phyloP scores from a whole-genome alignment of 805 yeast genomes.

The Huiozyma sinensis region DNA sequence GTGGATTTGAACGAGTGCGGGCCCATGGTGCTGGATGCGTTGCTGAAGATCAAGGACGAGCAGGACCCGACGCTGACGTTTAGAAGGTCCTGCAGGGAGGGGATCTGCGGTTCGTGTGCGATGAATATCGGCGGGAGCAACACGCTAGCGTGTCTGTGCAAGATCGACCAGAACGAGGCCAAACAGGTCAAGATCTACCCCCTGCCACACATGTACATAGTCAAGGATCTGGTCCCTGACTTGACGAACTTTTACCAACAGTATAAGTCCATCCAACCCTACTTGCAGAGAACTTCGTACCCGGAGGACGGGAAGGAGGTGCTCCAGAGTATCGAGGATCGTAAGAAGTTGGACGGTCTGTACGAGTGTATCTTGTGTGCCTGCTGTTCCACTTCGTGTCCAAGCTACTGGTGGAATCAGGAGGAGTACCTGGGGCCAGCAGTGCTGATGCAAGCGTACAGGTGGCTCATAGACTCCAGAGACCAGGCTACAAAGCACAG shows the following conservation, averaged over 20 bases:
- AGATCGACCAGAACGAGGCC: constrained; percentile 69
- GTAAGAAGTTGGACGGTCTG: constrained; percentile 92
- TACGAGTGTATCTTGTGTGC: constrained; percentile 98
- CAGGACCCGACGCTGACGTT: constrained; percentile 92
- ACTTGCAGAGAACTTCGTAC: constrained; percentile 62
- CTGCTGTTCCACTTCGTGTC: constrained; percentile 97
- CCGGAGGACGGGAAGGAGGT: constrained; percentile 92
- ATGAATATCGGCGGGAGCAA: constrained; percentile 98
- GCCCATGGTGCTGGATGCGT: constrained; percentile 95
- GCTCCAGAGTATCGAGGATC: constrained; percentile 81
- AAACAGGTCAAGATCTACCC: constrained; percentile 87
- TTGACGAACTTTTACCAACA: constrained; percentile 96
- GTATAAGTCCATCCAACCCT: constrained; percentile 96
- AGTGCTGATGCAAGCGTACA: constrained; percentile 96
- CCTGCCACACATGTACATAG: constrained; percentile 95
- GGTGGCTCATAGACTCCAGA: constrained; percentile 97
- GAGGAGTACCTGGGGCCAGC: constrained; percentile 98
- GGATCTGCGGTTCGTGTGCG: constrained; percentile 99
- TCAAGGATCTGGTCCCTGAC: constrained; percentile 95
- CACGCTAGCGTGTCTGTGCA: constrained; percentile 93
- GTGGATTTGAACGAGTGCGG: constrained; percentile 88
- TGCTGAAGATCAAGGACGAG: constrained; percentile 90
- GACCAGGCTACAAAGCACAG: constrained; percentile 79
- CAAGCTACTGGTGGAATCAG: constrained; percentile 99
- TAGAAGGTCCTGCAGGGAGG: constrained; percentile 98